Evolutionary conservation across 2,329 filamentous ascomycete genomes (phyloP).

Genomic region (Trichoderma gracile): DNA sequence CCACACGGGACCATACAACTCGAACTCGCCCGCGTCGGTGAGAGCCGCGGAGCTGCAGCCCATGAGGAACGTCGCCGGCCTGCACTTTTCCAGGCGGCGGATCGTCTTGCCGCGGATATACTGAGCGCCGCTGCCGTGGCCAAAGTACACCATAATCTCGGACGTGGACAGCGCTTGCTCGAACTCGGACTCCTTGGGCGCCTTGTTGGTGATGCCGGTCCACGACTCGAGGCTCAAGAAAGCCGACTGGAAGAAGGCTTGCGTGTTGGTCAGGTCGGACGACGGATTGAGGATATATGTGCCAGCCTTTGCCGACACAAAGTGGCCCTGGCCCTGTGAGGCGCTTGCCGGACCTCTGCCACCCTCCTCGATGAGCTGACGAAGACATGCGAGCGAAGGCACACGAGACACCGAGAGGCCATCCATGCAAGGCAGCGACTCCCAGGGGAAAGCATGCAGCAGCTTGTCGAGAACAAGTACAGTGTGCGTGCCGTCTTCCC

Average conservation of each 20-base stretch:
- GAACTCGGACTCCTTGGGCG: constrained; percentile 78
- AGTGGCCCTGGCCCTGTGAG: constrained; percentile 55
- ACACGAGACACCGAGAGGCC: constrained; percentile 80
- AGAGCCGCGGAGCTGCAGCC: constrained; percentile 87
- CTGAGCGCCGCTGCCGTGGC: constrained; percentile 91
- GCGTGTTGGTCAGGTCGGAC: constrained; percentile 77
- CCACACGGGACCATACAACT: constrained; percentile 85
- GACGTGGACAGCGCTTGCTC: constrained; percentile 63
- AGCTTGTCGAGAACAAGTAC: constrained; percentile 90
- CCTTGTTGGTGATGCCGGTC: constrained; percentile 66
- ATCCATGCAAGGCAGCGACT: constrained; percentile 85
- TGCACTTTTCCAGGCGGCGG: constrained; percentile 72
- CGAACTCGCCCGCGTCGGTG: constrained; percentile 77
- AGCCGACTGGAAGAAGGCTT: constrained; percentile 66
- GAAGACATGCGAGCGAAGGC: constrained; percentile 80
- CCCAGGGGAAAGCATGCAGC: constrained; percentile 92
- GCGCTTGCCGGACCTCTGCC: constrained; percentile 27
- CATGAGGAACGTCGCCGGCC: constrained; percentile 82
- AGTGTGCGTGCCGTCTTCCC: constrained; percentile 62
- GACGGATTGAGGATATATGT: constrained; percentile 89
- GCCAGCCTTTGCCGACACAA: constrained; percentile 57
- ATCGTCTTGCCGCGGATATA: constrained; percentile 87
- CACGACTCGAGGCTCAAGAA: constrained; percentile 70
- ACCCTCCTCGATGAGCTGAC: constrained; percentile 67
- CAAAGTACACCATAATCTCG: constrained; percentile 87